Evolutionary conservation across 139 green algal species (phyloP), one percentile per base, ranked within the genome.

Genomic region (Auxenochlorella pyrenoidosa): DNA sequence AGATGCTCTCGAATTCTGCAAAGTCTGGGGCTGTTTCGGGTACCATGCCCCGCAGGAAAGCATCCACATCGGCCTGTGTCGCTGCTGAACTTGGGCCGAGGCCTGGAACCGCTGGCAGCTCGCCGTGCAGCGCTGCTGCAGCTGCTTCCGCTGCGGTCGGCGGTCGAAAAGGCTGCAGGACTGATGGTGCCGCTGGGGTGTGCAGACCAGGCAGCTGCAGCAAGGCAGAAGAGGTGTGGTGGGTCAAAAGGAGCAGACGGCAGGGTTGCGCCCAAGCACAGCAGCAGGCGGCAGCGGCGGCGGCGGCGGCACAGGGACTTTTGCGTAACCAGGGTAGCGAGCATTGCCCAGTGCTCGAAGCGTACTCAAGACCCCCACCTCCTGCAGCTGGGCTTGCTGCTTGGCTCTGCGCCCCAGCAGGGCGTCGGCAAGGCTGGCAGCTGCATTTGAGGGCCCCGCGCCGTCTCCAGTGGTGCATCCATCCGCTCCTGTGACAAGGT

Each of bases 401-500:
- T 97, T 98, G 41, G 87, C 86, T 0, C 93, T 90, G 5, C 91
- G 73, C 0, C 95, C 95, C 18, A 98, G 91, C 30, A 98, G 85
- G n/a, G 90, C 93, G 80, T 98, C 94, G 4, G 95, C 96, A 0
- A 98, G 90, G 36, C 84, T 88, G 12, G 92, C 92, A 5, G 95
- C 78, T 1, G 96, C 96, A 82, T 98, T 98, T 36, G 92, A 96
- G 0, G 95, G 93, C 0, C 95, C 92, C 30, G 89, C 91, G 4
- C 87, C 93, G 28, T 91, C 91, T 22, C 93, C 93, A 0, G 92
- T 89, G 3, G 89, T 94, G 87, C 96, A 98, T 21, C 88, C 91
- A 79, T 98, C 96, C 43, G 85, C 92, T 59, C 94, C 95, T 0
- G 96, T 96, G 1, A 98, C 96, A 1, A 98, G 75, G 34, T 95